These are phyloP conservation scores for Leccinum cinnamomeum DNA, from an alignment of 1,284 basidiomycete genomes.

Conservation along the genomic window DNA sequence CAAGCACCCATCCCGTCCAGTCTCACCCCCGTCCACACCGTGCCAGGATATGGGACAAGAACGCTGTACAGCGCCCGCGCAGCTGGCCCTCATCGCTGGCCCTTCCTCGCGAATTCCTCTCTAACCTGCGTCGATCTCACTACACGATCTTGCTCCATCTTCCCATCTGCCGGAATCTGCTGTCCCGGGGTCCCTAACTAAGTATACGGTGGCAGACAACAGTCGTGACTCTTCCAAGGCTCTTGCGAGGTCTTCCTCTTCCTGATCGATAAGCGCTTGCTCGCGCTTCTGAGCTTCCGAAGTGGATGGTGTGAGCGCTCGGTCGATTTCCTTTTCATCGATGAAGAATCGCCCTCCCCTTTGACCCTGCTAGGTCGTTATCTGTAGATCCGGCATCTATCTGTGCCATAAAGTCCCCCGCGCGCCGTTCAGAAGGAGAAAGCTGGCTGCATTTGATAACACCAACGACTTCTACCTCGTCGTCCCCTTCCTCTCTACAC, in stretches of 20 bases:
- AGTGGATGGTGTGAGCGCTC: too few relatives aligned
- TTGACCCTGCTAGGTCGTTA: conserved; percentile 6
- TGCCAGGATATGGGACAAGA: conserved; percentile 28
- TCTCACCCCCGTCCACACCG: conserved; percentile 28
- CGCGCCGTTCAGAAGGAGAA: conserved; percentile 30
- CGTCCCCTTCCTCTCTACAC: conserved; percentile 18
- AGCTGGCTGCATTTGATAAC: conserved; percentile 37
- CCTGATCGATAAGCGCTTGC: conserved; percentile 36
- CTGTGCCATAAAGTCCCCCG: conserved; percentile 15
- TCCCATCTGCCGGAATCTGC: conserved; percentile 15
- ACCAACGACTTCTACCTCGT: conserved; percentile 30
- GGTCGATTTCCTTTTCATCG: not conserved
- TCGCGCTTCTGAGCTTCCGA: too few relatives aligned
- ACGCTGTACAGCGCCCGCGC: conserved; percentile 11
- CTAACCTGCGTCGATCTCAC: conserved; percentile 33
- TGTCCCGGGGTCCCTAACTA: not conserved
- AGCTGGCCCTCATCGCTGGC: conserved; percentile 14
- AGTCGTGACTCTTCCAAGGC: too few relatives aligned
- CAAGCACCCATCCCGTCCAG: conserved; percentile 26
- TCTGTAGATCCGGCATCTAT: conserved; percentile 20
- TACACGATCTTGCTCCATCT: conserved; percentile 12
- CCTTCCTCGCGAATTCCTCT: conserved; percentile 30
- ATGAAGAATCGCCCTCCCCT: conserved; percentile 15
- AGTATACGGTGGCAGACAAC: not conserved
- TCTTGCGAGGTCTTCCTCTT: too few relatives aligned